A percentile compares a stretch with the other conserved stretches of the same genome.
phyloP scores from a whole-genome alignment of 805 yeast genomes.

The Ogataea glucozyma region DNA sequence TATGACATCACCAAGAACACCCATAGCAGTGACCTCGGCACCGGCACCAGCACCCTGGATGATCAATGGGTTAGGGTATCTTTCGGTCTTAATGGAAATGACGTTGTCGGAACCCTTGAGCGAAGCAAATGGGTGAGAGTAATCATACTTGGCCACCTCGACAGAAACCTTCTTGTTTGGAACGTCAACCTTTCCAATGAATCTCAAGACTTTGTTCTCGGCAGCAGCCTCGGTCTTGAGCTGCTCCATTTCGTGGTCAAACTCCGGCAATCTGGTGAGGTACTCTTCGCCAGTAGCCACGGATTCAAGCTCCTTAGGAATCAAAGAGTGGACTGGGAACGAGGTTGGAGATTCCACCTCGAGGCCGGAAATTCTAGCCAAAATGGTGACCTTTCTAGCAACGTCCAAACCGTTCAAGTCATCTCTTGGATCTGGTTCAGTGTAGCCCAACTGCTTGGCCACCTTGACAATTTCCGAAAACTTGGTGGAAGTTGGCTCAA shows the following conservation, averaged over 20 bases:
- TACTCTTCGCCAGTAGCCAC: constrained; percentile 76
- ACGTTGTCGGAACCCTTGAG: constrained; percentile 96
- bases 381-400: constrained; percentile 95
- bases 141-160: constrained; percentile 83
- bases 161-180: constrained; percentile 70
- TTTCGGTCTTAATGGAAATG: constrained; percentile 83
- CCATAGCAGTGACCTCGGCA: constrained; percentile 66
- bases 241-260: constrained; percentile 75
- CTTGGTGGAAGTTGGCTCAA: constrained; percentile 58
- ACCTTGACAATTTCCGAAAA: constrained; percentile 87
- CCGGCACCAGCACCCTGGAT: constrained; percentile 98
- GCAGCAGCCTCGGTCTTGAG: constrained; percentile 79
- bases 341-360: constrained; percentile 83
- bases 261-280: constrained; percentile 75
- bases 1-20: constrained; percentile 91
- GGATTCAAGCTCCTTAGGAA: constrained; percentile 81
- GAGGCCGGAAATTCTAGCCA: constrained; percentile 90
- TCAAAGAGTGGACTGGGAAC: constrained; percentile 91
- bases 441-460: constrained; percentile 91
- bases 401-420: constrained; percentile 97
- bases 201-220: constrained; percentile 86
- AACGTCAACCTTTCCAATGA: constrained; percentile 88
- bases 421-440: constrained; percentile 99
- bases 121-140: constrained; percentile 93
- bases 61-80: constrained; percentile 90